A percentile compares a stretch with the other conserved stretches of the same genome.
These are phyloP conservation scores for Termitomyces titanicus DNA, from an alignment of 768 basidiomycete species.

Conservation along the genomic window DNA sequence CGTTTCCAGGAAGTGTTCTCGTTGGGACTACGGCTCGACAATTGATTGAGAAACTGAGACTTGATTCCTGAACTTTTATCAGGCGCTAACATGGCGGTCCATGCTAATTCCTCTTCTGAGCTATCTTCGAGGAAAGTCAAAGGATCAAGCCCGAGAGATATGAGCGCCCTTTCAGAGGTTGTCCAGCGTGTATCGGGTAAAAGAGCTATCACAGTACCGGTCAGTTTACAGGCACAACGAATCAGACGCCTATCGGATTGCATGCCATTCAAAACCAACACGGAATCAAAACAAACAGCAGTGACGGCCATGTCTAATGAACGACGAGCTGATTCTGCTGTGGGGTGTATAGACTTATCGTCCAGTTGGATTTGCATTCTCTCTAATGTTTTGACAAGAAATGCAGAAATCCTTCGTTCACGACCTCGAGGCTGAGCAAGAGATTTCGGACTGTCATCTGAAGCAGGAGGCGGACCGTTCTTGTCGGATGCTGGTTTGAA, in stretches of 20 bases:
- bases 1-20: constrained; percentile 9
- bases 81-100: constrained; percentile 45
- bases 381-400: constrained; percentile 63
- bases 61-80: constrained; percentile 59
- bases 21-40: constrained; percentile 20
- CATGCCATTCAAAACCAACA: constrained; percentile 63
- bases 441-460: constrained; percentile 21
- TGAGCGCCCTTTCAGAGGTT: constrained; percentile 55
- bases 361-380: constrained; percentile 48
- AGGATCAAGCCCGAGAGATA: constrained; percentile 66
- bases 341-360: constrained; percentile 34
- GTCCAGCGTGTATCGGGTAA: constrained; percentile 50
- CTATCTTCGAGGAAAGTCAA: constrained; percentile 42
- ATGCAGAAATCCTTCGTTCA: constrained; percentile 59
- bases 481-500: constrained; percentile 19
- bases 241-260: constrained; percentile 58
- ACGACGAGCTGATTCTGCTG: constrained; percentile 61
- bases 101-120: constrained; percentile 23
- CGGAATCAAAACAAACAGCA: constrained; percentile 66
- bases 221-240: constrained; percentile 54
- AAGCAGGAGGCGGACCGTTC: not conserved
- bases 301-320: constrained; percentile 67
- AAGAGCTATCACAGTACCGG: constrained; percentile 33
- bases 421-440: constrained; percentile 47
- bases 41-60: constrained; percentile 40